Conservation (phyloP, 2,329 filamentous ascomycete genomes). For the Aspergillus novofumigatus region DNA sequence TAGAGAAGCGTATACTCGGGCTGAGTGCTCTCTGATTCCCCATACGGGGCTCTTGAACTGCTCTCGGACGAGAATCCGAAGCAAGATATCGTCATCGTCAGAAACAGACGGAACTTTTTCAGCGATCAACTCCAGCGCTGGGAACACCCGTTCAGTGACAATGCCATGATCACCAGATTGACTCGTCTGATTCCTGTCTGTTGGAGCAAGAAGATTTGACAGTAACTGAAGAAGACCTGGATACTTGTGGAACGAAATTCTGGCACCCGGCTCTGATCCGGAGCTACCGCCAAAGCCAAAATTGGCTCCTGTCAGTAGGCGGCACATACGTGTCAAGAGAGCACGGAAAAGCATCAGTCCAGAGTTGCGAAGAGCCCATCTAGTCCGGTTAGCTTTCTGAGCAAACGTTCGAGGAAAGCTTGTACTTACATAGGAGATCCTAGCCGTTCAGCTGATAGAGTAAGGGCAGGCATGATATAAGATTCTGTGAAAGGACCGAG, state of each 20-base stretch:
- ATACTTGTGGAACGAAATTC: conserved; percentile 40
- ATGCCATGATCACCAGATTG: conserved; percentile 27
- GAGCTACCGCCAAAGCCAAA: conserved; percentile 45
- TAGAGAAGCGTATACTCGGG: conserved; percentile 40
- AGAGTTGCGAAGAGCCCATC: conserved; percentile 93
- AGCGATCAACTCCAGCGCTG: conserved; percentile 43
- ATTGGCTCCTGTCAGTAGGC: conserved; percentile 35
- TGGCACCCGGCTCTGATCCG: conserved; percentile 42
- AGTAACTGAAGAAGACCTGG: conserved; percentile 35
- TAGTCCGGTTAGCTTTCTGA: conserved; percentile 29
- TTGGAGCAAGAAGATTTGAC: conserved; percentile 30
- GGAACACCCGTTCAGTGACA: conserved; percentile 42
- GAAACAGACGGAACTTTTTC: conserved; percentile 37
- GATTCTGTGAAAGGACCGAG: conserved; percentile 69
- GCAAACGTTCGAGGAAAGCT: background rate
- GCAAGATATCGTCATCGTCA: conserved; percentile 28
- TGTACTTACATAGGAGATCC: conserved; percentile 66
- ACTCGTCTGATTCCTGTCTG: conserved; percentile 12
- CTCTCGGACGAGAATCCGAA: conserved; percentile 30
- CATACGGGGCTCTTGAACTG: conserved; percentile 43
- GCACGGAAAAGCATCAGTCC: conserved; percentile 84
- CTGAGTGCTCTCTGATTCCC: conserved; percentile 45
- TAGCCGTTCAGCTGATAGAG: conserved; percentile 75
- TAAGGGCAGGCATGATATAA: conserved; percentile 68
- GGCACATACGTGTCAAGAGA: conserved; percentile 64